Percentiles rank a stretch among this genome's conserved stretches.
phyloP scores from a whole-genome alignment of 2,329 filamentous ascomycete genomes.

The Epichloe amarillans region DNA sequence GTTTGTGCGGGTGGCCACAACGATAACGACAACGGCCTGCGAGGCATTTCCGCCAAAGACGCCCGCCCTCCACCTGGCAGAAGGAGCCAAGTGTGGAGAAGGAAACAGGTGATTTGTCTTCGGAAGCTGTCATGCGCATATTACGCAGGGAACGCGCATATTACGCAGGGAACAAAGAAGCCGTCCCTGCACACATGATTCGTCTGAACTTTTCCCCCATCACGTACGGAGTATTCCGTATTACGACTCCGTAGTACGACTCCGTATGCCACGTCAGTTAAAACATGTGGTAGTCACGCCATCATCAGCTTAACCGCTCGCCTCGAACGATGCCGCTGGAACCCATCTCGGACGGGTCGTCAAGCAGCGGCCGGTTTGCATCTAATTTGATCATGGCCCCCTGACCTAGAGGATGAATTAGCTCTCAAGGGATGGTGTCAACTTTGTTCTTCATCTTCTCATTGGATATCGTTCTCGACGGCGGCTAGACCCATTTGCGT shows the following conservation, averaged over 20 bases:
- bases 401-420: too few relatives aligned
- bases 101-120: not conserved
- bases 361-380: too few relatives aligned
- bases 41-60: not conserved
- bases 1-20: constrained; percentile 4
- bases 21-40: not conserved
- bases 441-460: too few relatives aligned
- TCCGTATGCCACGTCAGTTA: not conserved
- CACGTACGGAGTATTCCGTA: too few relatives aligned
- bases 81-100: not conserved
- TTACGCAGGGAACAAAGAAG: not conserved
- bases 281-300: not conserved
- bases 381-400: too few relatives aligned
- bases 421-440: too few relatives aligned
- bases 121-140: not conserved
- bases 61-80: not conserved
- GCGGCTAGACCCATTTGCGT: too few relatives aligned
- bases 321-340: too few relatives aligned
- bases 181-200: not conserved
- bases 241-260: too few relatives aligned
- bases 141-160: not conserved
- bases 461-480: too few relatives aligned
- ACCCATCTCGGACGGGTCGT: too few relatives aligned
- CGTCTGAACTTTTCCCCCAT: not conserved
- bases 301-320: not conserved